These are phyloP conservation scores for Mucor plumbeus DNA, from an alignment of 371 early-diverging fungal species.

Conservation along the genomic window DNA sequence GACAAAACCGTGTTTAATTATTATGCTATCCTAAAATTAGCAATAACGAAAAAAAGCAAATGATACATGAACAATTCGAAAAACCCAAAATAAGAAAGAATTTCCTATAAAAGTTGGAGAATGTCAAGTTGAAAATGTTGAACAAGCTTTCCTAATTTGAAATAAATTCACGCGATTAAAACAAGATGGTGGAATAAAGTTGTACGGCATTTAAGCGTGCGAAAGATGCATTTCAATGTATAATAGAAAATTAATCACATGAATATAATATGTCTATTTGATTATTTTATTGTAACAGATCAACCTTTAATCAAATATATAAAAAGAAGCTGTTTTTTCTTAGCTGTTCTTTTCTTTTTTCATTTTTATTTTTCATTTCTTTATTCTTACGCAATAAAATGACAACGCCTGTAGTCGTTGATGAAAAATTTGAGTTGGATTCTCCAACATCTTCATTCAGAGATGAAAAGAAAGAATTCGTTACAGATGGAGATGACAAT, in stretches of 20 bases:
- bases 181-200: neutral
- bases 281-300: neutral
- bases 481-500: conserved; percentile 8
- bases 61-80: conserved; percentile 8
- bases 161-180: conserved; percentile 6
- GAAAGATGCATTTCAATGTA: conserved; percentile 1
- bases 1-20: neutral
- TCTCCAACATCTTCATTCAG: conserved; percentile 10
- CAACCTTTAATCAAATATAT: neutral
- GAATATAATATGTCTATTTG: neutral
- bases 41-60: conserved; percentile 7
- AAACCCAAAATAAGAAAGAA: conserved; percentile 13
- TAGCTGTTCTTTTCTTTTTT: neutral
- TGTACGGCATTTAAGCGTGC: conserved; percentile 4
- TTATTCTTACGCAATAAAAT: neutral
- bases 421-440: conserved; percentile 21
- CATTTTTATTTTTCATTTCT: neutral
- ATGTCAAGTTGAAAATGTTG: conserved; percentile 13
- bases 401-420: conserved; percentile 13
- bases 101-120: conserved; percentile 7
- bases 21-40: conserved; percentile 7
- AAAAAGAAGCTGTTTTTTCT: neutral
- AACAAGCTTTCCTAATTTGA: conserved; percentile 8
- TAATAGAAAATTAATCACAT: neutral
- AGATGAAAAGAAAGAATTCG: conserved; percentile 17